Evolutionary conservation across 805 yeast species (phyloP).

Genomic region (Pichia thaimueangensis): DNA sequence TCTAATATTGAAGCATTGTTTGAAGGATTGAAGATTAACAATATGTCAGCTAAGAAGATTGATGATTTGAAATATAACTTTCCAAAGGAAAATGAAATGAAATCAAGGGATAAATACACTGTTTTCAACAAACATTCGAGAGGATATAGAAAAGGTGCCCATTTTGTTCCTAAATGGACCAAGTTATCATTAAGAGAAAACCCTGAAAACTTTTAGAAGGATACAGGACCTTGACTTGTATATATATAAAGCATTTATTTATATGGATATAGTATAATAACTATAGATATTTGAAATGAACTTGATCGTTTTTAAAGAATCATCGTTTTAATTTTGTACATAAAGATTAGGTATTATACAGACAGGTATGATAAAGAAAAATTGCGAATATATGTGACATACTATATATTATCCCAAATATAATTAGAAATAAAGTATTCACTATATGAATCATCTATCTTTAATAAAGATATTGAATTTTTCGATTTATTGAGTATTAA

Average conservation of each 20-base stretch:
- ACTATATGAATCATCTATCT: slow-evolving; percentile 48
- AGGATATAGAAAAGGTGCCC: slow-evolving; percentile 84
- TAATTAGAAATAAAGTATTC: slow-evolving; percentile 67
- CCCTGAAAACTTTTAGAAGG: slow-evolving; percentile 56
- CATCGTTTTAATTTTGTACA: no score
- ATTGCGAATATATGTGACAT: no score
- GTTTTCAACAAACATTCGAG: slow-evolving; percentile 68
- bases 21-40: slow-evolving; percentile 36
- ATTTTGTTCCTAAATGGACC: slow-evolving; percentile 89
- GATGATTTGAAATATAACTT: slow-evolving; percentile 37
- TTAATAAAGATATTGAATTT: slow-evolving; percentile 43
- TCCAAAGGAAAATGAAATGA: slow-evolving; percentile 81
- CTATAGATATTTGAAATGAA: no score
- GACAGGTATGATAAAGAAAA: no score
- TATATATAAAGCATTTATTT: no score
- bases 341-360: no score
- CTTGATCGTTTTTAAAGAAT: no score
- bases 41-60: slow-evolving; percentile 30
- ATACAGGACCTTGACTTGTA: background rate
- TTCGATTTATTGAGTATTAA: slow-evolving; percentile 44
- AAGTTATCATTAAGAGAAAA: slow-evolving; percentile 72
- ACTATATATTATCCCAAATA: slow-evolving; percentile 62
- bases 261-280: no score
- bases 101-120: slow-evolving; percentile 77
- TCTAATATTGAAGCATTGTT: slow-evolving; percentile 61